Conservation (phyloP, 1,284 basidiomycete species). For the Ustilago shanxiensis region DNA sequence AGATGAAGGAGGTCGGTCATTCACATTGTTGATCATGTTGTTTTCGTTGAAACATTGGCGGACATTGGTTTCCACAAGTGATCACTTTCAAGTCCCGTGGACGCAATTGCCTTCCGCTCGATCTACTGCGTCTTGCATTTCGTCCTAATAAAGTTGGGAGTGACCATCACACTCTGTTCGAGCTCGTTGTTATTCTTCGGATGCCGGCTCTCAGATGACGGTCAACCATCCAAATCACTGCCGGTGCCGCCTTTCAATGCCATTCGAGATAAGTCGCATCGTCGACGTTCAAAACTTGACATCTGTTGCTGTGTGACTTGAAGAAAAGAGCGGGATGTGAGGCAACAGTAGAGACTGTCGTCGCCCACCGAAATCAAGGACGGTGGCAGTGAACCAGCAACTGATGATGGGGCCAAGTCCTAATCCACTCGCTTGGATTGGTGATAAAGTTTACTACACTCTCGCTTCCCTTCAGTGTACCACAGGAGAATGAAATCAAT, state of each 20-base stretch:
- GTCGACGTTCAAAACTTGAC: no score
- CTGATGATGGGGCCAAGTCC: not conserved
- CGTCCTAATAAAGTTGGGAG: not conserved
- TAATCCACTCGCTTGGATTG: not conserved
- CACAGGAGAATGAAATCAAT: no score
- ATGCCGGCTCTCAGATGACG: not conserved
- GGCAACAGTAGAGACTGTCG: no score
- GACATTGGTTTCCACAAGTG: not conserved
- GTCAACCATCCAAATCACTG: not conserved
- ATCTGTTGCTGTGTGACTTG: not conserved
- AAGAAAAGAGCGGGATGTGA: no score
- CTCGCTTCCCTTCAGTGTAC: no score
- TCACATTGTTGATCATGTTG: not conserved
- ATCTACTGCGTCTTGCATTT: not conserved
- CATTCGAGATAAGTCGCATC: no score
- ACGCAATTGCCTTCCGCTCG: not conserved
- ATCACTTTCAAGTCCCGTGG: slow-evolving; percentile 5
- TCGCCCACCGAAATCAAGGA: no score
- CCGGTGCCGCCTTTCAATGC: not conserved
- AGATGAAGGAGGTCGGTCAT: not conserved
- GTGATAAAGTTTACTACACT: not conserved
- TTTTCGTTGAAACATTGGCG: not conserved
- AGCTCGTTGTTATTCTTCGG: not conserved
- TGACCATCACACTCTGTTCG: not conserved
- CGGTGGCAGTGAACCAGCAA: not conserved